These are phyloP conservation scores for Citrullus amarus DNA, from an alignment of 306 rosid genomes.

Conservation along the genomic window DNA sequence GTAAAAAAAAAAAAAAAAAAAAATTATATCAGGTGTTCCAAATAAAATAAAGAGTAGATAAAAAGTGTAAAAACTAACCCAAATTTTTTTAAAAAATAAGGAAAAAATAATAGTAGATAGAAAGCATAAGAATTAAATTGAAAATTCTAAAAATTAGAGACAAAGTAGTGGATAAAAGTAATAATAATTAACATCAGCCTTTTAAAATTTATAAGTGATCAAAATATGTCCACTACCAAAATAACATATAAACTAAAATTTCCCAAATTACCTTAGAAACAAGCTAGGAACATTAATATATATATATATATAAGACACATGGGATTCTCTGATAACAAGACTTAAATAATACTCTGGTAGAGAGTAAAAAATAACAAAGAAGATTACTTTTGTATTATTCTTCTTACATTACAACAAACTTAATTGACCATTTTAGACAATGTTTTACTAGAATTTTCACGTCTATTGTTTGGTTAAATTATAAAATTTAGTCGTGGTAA, in stretches of 20 bases:
- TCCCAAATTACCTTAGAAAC: background rate
- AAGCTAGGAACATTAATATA: background rate
- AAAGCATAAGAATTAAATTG: too few relatives aligned
- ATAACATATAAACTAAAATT: background rate
- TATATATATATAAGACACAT: background rate
- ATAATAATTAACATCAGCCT: too few relatives aligned
- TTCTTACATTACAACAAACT: background rate
- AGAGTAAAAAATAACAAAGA: background rate
- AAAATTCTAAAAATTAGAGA: too few relatives aligned
- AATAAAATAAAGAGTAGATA: background rate
- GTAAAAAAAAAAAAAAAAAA: too few relatives aligned
- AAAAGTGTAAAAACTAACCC: background rate
- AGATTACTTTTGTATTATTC: background rate
- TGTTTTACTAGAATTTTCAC: background rate
- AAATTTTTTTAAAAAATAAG: too few relatives aligned
- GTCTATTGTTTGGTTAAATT: too few relatives aligned
- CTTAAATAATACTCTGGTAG: background rate
- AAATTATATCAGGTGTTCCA: too few relatives aligned
- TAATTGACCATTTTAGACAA: background rate
- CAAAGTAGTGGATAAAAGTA: background rate
- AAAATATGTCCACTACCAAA: background rate
- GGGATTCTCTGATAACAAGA: background rate
- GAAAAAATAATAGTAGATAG: background rate
- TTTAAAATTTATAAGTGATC: background rate
- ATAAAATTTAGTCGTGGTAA: too few relatives aligned